These are phyloP conservation scores for Phytopythium vexans DNA, from an alignment of 352 stramenopile species.

Conservation along the genomic window DNA sequence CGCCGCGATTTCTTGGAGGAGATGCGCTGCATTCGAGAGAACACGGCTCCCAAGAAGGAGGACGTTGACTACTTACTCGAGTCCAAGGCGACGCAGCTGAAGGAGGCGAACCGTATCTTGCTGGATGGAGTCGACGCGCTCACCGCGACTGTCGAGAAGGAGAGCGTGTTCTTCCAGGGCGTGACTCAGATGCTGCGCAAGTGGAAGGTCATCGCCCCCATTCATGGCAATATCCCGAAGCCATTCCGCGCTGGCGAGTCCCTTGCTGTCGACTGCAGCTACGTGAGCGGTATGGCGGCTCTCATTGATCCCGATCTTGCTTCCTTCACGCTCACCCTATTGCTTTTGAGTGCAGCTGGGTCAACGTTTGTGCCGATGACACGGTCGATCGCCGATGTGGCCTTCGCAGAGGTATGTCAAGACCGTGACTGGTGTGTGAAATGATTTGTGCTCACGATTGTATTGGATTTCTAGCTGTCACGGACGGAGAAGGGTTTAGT, in stretches of 20 bases:
- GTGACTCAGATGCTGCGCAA: conserved; percentile 75
- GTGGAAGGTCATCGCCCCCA: conserved; percentile 85
- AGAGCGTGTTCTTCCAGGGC: conserved; percentile 83
- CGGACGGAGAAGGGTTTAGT: conserved; percentile 80
- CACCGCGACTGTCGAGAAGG: conserved; percentile 68
- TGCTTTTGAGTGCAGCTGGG: conserved; percentile 34
- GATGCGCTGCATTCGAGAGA: conserved; percentile 83
- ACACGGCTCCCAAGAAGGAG: conserved; percentile 77
- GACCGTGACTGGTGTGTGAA: not conserved
- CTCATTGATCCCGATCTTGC: not conserved
- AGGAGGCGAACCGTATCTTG: conserved; percentile 74
- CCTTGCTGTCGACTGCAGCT: conserved; percentile 84
- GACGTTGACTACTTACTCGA: conserved; percentile 79
- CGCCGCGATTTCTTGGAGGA: conserved; percentile 80
- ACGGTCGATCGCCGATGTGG: conserved; percentile 70
- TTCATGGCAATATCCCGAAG: conserved; percentile 86
- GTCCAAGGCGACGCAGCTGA: conserved; percentile 69
- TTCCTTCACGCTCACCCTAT: conserved; percentile 4
- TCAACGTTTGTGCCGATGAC: conserved; percentile 71
- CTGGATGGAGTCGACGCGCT: conserved; percentile 67
- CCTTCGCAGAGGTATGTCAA: conserved; percentile 67
- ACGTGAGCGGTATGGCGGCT: conserved; percentile 48
- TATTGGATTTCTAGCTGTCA: conserved; percentile 42
- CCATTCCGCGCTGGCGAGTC: conserved; percentile 81
- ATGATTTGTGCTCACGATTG: not conserved